Conservation (phyloP, 306 rosid species). For the Dryas alaskensis region DNA sequence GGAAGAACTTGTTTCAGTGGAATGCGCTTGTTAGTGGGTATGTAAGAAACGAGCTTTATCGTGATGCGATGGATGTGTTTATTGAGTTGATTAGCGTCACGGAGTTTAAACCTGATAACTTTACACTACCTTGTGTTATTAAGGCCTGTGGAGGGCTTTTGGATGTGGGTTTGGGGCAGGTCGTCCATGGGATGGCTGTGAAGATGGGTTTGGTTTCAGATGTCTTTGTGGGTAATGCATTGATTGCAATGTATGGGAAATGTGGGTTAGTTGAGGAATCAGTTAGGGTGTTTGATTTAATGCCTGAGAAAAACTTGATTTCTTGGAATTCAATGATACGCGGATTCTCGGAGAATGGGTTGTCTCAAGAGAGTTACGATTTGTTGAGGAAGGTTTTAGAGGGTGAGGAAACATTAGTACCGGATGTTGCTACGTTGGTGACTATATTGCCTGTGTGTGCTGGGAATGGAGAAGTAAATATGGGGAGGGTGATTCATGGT, state of each 20-base stretch:
- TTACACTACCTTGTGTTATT: conserved; percentile 64
- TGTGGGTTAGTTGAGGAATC: conserved; percentile 50
- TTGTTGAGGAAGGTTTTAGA: conserved; percentile 43
- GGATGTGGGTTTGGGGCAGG: conserved; percentile 45
- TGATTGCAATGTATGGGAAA: conserved; percentile 67
- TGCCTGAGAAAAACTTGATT: conserved; percentile 64
- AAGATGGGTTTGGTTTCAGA: conserved; percentile 51
- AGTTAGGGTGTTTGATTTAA: conserved; percentile 46
- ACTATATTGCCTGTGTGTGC: conserved; percentile 63
- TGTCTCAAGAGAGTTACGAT: conserved; percentile 34
- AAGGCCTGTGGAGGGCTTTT: conserved; percentile 58
- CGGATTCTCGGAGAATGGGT: conserved; percentile 56
- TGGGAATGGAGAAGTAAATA: conserved; percentile 35
- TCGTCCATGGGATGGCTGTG: conserved; percentile 59
- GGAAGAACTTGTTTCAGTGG: conserved; percentile 57
- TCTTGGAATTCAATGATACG: conserved; percentile 75
- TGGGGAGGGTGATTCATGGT: conserved; percentile 73
- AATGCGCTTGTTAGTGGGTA: conserved; percentile 77
- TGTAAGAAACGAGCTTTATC: conserved; percentile 50
- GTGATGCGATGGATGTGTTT: conserved; percentile 41
- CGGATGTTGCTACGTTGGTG: conserved; percentile 75
- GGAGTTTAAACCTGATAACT: conserved; percentile 61
- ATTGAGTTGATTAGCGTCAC: conserved; percentile 41
- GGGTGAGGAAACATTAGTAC: conserved; percentile 41
- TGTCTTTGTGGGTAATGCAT: conserved; percentile 68